phyloP scores from a whole-genome alignment of 2,329 filamentous ascomycete genomes.

The Exophiala lecanii-corni region DNA sequence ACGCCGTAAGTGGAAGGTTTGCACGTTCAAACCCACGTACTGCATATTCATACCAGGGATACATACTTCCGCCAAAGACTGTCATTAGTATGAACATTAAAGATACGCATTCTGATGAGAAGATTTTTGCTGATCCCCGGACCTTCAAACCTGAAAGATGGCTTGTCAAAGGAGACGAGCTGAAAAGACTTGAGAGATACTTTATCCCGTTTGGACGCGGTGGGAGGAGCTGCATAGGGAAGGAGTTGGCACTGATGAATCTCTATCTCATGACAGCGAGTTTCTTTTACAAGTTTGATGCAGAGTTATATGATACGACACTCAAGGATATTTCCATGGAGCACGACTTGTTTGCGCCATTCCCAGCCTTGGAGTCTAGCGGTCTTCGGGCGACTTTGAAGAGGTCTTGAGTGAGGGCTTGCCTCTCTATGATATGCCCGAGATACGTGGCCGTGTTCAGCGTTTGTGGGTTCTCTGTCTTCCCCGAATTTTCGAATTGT shows the following conservation, averaged over 20 bases:
- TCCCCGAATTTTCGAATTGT: too few species aligned
- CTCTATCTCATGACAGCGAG: conserved; percentile 29
- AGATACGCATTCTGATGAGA: conserved; percentile 18
- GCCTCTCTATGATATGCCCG: too few species aligned
- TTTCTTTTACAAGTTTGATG: conserved; percentile 29
- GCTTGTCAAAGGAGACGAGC: conserved; percentile 22
- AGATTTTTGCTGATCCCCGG: conserved; percentile 41
- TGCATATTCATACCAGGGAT: conserved; percentile 15
- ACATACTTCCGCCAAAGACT: conserved; percentile 21
- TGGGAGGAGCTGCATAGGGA: conserved; percentile 27
- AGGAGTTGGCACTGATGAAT: conserved; percentile 29
- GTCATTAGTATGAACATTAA: conserved; percentile 25
- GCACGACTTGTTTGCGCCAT: conserved; percentile 30
- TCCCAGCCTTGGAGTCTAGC: conserved; percentile 26
- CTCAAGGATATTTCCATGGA: conserved; percentile 29
- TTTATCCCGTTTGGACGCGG: conserved; percentile 28
- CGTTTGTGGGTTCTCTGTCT: too few species aligned
- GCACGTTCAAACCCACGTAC: conserved; percentile 17
- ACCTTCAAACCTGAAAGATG: conserved; percentile 28
- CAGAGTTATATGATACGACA: conserved; percentile 29
- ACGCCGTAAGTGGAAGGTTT: conserved; percentile 34
- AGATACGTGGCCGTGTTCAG: too few species aligned
- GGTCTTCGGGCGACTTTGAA: conserved; percentile 27
- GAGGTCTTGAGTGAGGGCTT: too few species aligned
- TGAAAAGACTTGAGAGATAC: conserved; percentile 27